phyloP scores from a whole-genome alignment of 768 basidiomycete species.

The Panus rudis region DNA sequence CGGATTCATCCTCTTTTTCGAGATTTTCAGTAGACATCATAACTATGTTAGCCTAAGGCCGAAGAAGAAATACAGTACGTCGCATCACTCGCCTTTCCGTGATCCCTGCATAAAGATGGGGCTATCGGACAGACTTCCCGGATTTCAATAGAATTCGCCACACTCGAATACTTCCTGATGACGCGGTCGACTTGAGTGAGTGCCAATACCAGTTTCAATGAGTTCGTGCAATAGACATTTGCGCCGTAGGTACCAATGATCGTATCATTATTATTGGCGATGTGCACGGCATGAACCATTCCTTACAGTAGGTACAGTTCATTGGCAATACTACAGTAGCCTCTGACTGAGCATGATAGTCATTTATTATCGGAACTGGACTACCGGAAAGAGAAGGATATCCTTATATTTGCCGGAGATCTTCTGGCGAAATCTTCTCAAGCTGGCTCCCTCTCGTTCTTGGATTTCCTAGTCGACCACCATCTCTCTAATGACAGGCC shows the following conservation, averaged over 20 bases:
- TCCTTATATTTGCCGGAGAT: constrained; percentile 80
- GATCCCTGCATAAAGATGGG: too few species aligned
- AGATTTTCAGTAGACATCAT: too few species aligned
- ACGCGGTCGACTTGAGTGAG: constrained; percentile 52
- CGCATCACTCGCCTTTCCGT: too few species aligned
- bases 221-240: neutral
- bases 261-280: constrained; percentile 81
- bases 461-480: constrained; percentile 56
- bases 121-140: constrained; percentile 43
- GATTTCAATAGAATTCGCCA: constrained; percentile 49
- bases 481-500: constrained; percentile 20
- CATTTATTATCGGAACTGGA: constrained; percentile 53
- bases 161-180: constrained; percentile 33
- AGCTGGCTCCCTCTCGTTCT: constrained; percentile 51
- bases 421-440: constrained; percentile 64
- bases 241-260: constrained; percentile 39
- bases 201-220: neutral
- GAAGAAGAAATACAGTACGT: too few species aligned
- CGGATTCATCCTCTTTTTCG: too few species aligned
- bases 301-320: constrained; percentile 48
- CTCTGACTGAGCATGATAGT: constrained; percentile 27
- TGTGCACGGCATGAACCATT: constrained; percentile 73
- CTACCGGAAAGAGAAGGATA: constrained; percentile 56
- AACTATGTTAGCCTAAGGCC: too few species aligned
- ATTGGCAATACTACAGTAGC: neutral